Conservation (phyloP, 2,329 filamentous ascomycete genomes). For the Neurospora sp. region DNA sequence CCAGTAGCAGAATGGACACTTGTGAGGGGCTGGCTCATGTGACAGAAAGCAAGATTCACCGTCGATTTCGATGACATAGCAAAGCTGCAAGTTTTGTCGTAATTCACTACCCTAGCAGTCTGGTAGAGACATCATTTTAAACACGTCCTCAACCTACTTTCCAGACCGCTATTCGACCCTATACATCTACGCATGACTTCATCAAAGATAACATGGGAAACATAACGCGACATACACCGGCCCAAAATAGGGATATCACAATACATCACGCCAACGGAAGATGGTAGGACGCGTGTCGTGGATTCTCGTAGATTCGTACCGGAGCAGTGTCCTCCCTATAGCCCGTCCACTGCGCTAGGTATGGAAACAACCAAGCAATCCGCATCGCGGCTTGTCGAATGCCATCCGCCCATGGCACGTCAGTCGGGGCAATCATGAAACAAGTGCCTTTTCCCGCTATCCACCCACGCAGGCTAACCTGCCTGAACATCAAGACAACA, state of each 20-base stretch:
- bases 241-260: not conserved
- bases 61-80: not conserved
- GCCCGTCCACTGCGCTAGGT: conserved; percentile 39
- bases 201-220: not conserved
- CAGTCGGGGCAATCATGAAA: conserved; percentile 44
- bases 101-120: not conserved
- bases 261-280: conserved; percentile 10
- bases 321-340: conserved; percentile 41
- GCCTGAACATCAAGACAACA: conserved; percentile 30
- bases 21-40: not conserved
- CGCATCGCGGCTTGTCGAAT: conserved; percentile 43
- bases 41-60: not conserved
- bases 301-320: conserved; percentile 48
- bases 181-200: not conserved
- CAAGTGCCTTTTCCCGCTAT: conserved; percentile 46
- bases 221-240: not conserved
- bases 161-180: not conserved
- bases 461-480: conserved; percentile 42
- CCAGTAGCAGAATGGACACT: not conserved
- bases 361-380: conserved; percentile 53
- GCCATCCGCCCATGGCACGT: conserved; percentile 21
- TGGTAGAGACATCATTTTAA: not conserved
- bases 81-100: not conserved
- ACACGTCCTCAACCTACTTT: not conserved
- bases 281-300: conserved; percentile 21